Base-by-base conservation (phyloP, 495 filamentous ascomycete species). In the Podospora australis region DNA sequence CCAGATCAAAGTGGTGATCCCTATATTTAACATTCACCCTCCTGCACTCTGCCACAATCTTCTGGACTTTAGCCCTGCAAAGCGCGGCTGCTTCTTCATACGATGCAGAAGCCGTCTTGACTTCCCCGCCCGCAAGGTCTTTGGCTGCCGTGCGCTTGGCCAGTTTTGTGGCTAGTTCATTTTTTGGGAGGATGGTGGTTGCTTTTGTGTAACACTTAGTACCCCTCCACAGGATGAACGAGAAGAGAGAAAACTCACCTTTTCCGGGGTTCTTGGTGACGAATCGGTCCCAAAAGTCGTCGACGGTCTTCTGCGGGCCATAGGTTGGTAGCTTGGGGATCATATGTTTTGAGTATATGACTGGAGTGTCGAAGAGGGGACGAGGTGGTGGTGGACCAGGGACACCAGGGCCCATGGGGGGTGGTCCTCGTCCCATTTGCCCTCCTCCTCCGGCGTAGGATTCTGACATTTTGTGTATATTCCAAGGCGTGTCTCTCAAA, bases 1-100 rank as follows among this genome's bases (percentile, higher is more conserved):
- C 86, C 41, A 96, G 82, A 62, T 96, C 87, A 60, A 96, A 95
- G 64, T 91, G 82, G 21, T 83, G 79, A 66, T 96, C 90, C 3
- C 84, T 78, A 59, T 95, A 96, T 64, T 91, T 95, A 60, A 88
- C 83, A 63, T 96, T 96, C 49, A 92, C 71, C 7, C 87, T 76
- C 20, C 81, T 72, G 64, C 90, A 96, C 65, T 95, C 89, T 52
- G 75, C 80, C 7, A 84, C 79, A 57, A 96, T 95, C 57, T 87
- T 84, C 25, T 78, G 79, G 5, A 96, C 90, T 43, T 89, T 88
- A 36, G 71, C 73, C 46, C 68, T 66, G 67, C 91, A 96, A 39
- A 78, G 75, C 3, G 70, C 72, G 16, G 73, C 78, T 2, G 88
- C 88, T 55, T 90, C 78, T 41, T 89, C 79, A 57, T 87, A 94